These are phyloP conservation scores for Fusarium sp. DNA, from an alignment of 2,329 filamentous ascomycete genomes.

Conservation along the genomic window DNA sequence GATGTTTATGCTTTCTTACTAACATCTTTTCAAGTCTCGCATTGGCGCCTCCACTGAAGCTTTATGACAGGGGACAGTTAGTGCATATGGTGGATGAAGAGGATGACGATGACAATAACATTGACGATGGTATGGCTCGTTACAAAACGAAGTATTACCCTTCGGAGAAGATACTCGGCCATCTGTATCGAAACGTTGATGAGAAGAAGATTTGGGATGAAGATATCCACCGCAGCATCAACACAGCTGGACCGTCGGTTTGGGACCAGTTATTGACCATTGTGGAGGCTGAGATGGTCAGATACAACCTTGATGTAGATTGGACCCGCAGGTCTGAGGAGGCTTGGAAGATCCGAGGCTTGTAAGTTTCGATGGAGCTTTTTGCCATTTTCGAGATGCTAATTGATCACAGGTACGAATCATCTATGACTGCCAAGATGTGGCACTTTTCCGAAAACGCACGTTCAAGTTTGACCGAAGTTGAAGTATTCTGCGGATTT, in stretches of 20 bases:
- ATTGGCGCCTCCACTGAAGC: conserved; percentile 58
- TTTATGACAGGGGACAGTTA: conserved; percentile 61
- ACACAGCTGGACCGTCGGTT: conserved; percentile 51
- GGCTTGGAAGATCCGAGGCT: conserved; percentile 59
- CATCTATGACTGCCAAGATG: conserved; percentile 57
- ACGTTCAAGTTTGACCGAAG: conserved; percentile 58
- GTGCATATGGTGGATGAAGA: conserved; percentile 46
- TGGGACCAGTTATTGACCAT: conserved; percentile 58
- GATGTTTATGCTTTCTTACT: not conserved
- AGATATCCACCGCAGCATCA: conserved; percentile 56
- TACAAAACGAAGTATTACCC: conserved; percentile 70
- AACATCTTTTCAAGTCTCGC: conserved; percentile 55
- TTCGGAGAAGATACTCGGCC: conserved; percentile 76
- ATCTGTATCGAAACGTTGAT: conserved; percentile 78
- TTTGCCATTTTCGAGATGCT: conserved; percentile 15
- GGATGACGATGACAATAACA: conserved; percentile 56
- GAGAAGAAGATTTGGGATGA: conserved; percentile 74
- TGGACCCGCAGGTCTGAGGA: conserved; percentile 54
- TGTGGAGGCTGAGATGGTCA: conserved; percentile 38
- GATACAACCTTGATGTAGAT: conserved; percentile 44
- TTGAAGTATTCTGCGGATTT: conserved; percentile 68
- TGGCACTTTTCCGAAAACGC: conserved; percentile 60
- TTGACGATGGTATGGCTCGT: conserved; percentile 58
- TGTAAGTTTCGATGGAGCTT: conserved; percentile 60
- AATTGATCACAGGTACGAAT: conserved; percentile 60